A percentile compares a stretch with the other conserved stretches of the same genome.
These are phyloP conservation scores for Yamadazyma phyllophila DNA, from an alignment of 805 yeast genomes.

Conservation along the genomic window DNA sequence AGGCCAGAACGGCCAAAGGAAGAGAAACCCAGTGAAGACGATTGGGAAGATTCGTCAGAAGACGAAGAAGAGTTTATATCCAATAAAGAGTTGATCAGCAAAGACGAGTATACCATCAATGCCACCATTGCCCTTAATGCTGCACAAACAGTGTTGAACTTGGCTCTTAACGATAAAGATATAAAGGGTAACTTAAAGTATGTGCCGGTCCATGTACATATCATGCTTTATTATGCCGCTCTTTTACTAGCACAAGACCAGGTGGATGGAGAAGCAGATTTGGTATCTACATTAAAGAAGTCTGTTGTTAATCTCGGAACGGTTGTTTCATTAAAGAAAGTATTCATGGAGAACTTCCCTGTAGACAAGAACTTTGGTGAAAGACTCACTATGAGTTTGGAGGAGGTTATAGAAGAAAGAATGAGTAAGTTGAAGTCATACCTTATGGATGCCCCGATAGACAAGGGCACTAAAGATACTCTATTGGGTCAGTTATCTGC, in stretches of 20 bases:
- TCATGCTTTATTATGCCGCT: constrained; percentile 69
- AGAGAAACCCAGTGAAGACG: constrained; percentile 3
- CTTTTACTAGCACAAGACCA: constrained; percentile 38
- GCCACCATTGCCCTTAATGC: constrained; percentile 58
- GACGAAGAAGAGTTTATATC: constrained; percentile 33
- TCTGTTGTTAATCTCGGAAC: constrained; percentile 37
- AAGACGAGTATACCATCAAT: constrained; percentile 33
- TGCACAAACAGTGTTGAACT: constrained; percentile 59
- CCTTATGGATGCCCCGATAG: constrained; percentile 5
- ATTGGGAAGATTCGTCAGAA: constrained; percentile 17
- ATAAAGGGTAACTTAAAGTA: constrained; percentile 54
- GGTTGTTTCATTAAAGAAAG: constrained; percentile 43
- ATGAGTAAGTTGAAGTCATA: constrained; percentile 10
- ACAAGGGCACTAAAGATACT: constrained; percentile 14
- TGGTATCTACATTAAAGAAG: constrained; percentile 23
- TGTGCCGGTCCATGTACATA: constrained; percentile 71
- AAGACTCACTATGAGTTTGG: constrained; percentile 36
- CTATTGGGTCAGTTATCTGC: constrained; percentile 16
- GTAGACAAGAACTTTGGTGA: constrained; percentile 52
- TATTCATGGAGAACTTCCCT: constrained; percentile 46
- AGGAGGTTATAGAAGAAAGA: constrained; percentile 31
- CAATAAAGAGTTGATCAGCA: constrained; percentile 30
- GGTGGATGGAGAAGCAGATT: not conserved
- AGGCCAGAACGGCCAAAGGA: not conserved
- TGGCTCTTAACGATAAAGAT: constrained; percentile 59